Base-by-base conservation (phyloP, 495 filamentous ascomycete genomes). In the Rusavskia elegans region DNA sequence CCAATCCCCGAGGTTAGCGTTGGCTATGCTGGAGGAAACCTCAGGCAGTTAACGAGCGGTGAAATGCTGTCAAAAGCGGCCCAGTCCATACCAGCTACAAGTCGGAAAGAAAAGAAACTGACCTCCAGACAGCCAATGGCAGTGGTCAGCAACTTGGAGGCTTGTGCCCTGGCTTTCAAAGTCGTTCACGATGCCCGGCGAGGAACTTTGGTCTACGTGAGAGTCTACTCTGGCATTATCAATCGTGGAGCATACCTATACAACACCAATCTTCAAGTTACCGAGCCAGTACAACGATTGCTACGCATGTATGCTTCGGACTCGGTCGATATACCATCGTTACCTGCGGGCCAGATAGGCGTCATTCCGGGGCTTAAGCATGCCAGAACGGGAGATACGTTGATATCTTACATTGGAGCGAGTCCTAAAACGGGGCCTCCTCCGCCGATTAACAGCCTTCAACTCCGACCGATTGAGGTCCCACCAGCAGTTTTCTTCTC, bases 401-500 rank as follows among this genome's bases (percentile, higher is more conserved):
- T 99, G 13, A 75, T 96, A 23, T 78, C 81, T 5, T 89, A 84
- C 60, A 68, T 77, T 32, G 77, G 79, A 23, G 68, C 71, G 49
- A 74, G 75, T 52, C 71, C 72, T 4, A 83, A 81, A 61, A 57
- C 64, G 5, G 76, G 72, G 3, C 82, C 80, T 30, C 82, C 85
- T n/a, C 74, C 81, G 48, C 77, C 82, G 1, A 66, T 90, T 36
- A 76, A 81, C 49, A 79, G 73, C 21, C 69, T 99, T 14, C 89
- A 93, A 59, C 78, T 97, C 39, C 83, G 87, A 51, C 85, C 93
- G 2, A 92, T 93, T 48, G 76, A 85, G 51, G 84, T 94, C 0
- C 92, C 93, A 5, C 89, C 93, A 0, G 88, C 92, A 0, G 89
- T 99, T 0, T 96, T 96, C 67, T 97, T 97, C 64, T 84, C 90